Evolutionary conservation across 2,329 filamentous ascomycete species (phyloP).

Genomic region (Beauveria caledonica): DNA sequence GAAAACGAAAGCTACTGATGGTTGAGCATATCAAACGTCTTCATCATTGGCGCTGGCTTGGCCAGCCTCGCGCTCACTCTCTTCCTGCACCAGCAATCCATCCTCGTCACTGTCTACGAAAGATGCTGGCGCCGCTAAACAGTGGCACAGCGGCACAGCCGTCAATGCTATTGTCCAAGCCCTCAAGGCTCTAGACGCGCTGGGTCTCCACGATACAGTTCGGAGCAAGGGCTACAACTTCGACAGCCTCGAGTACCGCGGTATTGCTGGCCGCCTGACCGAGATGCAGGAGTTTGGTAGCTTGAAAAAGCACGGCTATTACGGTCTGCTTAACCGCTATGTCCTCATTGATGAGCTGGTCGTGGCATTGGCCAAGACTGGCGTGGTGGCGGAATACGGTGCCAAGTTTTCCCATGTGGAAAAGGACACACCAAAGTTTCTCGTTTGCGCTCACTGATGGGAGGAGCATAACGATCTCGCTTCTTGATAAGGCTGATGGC

Average conservation of each 20-base stretch:
- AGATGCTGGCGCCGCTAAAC: slow-evolving; percentile 34
- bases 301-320: slow-evolving; percentile 40
- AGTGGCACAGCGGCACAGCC: slow-evolving; percentile 46
- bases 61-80: slow-evolving; percentile 47
- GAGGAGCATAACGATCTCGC: slow-evolving; percentile 25
- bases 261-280: slow-evolving; percentile 22
- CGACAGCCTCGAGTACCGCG: slow-evolving; percentile 38
- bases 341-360: slow-evolving; percentile 42
- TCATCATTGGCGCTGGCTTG: slow-evolving; percentile 30
- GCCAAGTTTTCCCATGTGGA: slow-evolving; percentile 39
- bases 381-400: slow-evolving; percentile 36
- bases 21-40: slow-evolving; percentile 12
- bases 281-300: slow-evolving; percentile 41
- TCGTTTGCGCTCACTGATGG: slow-evolving; percentile 41
- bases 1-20: not conserved
- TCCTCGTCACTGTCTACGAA: slow-evolving; percentile 45
- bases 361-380: slow-evolving; percentile 28
- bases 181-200: slow-evolving; percentile 41
- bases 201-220: slow-evolving; percentile 41
- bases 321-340: slow-evolving; percentile 42
- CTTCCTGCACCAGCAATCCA: slow-evolving; percentile 41
- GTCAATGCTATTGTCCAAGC: slow-evolving; percentile 56
- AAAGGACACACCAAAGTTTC: slow-evolving; percentile 32
- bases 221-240: slow-evolving; percentile 41
- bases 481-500: slow-evolving; percentile 51